phyloP scores from a whole-genome alignment of 2,329 filamentous ascomycete genomes.

The Camptophora hylomeconis region DNA sequence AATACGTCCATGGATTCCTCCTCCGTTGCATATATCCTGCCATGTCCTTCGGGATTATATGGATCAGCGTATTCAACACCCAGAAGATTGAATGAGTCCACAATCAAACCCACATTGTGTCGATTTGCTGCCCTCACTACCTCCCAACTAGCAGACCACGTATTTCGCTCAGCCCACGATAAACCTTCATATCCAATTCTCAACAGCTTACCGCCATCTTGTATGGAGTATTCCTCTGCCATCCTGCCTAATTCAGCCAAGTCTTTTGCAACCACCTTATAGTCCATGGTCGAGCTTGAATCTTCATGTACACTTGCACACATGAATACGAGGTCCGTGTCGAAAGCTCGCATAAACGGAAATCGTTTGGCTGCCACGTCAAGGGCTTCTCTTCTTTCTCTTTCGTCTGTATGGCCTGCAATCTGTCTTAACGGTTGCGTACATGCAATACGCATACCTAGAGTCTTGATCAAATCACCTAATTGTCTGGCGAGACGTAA shows the following conservation, averaged over 20 bases:
- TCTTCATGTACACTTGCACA: constrained; percentile 23
- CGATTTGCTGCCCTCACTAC: constrained; percentile 22
- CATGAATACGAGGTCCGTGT: constrained; percentile 24
- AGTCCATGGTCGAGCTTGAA: constrained; percentile 20
- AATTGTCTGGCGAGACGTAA: constrained; percentile 19
- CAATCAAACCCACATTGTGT: constrained; percentile 21
- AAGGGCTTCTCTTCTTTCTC: constrained; percentile 17
- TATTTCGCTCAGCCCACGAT: constrained; percentile 23
- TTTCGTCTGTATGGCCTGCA: constrained; percentile 20
- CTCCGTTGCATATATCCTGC: constrained; percentile 18
- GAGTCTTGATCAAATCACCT: constrained; percentile 19
- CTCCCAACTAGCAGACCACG: constrained; percentile 23
- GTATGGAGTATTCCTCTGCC: constrained; percentile 18
- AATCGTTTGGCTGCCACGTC: constrained; percentile 22
- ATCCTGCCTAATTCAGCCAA: constrained; percentile 22
- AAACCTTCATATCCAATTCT: constrained; percentile 23
- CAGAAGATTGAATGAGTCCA: constrained; percentile 23
- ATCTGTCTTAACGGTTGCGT: constrained; percentile 23
- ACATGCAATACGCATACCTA: constrained; percentile 22
- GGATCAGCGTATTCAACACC: constrained; percentile 23
- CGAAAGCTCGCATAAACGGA: constrained; percentile 24
- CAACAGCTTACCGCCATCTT: constrained; percentile 20
- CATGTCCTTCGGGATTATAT: constrained; percentile 20
- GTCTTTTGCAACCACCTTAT: constrained; percentile 21
- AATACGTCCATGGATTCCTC: constrained; percentile 19